Evolutionary conservation across 2,329 filamentous ascomycete species (phyloP).

Genomic region (Fusarium sp.): DNA sequence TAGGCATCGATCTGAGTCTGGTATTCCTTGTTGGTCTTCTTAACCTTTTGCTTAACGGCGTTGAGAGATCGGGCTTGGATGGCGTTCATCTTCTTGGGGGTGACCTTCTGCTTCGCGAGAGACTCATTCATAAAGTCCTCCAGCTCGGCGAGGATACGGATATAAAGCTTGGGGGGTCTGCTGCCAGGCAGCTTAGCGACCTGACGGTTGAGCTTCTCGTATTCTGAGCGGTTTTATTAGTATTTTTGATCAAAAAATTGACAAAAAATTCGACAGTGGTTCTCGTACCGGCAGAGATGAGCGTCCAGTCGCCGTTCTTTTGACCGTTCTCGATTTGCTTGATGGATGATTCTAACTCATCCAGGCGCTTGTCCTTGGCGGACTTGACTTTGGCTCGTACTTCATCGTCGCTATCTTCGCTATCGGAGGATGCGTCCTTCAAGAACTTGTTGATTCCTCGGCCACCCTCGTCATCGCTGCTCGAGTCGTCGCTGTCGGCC

Average conservation of each 20-base stretch:
- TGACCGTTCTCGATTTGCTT: constrained; percentile 94
- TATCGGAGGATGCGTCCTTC: constrained; percentile 76
- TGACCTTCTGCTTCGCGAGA: constrained; percentile 93
- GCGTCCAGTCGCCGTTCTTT: constrained; percentile 97
- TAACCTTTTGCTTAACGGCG: constrained; percentile 96
- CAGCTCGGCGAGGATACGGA: constrained; percentile 91
- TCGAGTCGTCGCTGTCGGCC: constrained; percentile 55
- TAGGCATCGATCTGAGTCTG: constrained; percentile 87
- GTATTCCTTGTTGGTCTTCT: constrained; percentile 98
- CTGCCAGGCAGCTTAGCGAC: constrained; percentile 80
- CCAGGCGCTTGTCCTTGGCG: constrained; percentile 95
- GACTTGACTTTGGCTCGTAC: constrained; percentile 90
- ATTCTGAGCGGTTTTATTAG: constrained; percentile 66
- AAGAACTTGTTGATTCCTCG: constrained; percentile 87
- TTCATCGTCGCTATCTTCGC: constrained; percentile 88
- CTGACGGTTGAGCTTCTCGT: constrained; percentile 92
- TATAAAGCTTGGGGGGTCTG: constrained; percentile 87
- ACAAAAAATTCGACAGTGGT: not conserved
- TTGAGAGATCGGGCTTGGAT: constrained; percentile 94
- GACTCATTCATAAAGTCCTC: constrained; percentile 96
- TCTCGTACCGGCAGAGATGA: constrained; percentile 80
- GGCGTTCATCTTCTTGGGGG: constrained; percentile 98
- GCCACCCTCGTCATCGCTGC: constrained; percentile 71
- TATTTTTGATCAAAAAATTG: not conserved
- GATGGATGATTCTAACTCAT: constrained; percentile 91